phyloP scores from a whole-genome alignment of 2,329 filamentous ascomycete genomes.

The Hortaea sp. region DNA sequence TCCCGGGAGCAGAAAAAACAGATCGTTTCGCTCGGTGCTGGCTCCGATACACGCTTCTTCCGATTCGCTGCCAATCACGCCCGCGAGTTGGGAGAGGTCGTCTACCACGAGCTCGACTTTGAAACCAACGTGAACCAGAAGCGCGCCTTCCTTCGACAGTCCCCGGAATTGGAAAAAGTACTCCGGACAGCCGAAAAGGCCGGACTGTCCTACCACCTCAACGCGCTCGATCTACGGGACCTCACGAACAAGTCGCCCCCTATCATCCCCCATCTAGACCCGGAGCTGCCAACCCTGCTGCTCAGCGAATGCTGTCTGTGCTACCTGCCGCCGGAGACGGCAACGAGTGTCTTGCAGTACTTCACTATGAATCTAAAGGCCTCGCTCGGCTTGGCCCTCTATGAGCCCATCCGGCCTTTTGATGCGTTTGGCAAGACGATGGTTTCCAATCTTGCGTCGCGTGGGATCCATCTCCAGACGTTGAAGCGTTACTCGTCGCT shows the following conservation, averaged over 20 bases:
- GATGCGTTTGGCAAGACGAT: constrained; percentile 88
- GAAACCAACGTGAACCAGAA: constrained; percentile 45
- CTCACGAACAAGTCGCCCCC: constrained; percentile 31
- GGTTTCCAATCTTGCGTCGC: constrained; percentile 75
- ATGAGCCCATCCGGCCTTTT: constrained; percentile 77
- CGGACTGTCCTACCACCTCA: constrained; percentile 40
- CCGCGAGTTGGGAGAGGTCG: not conserved
- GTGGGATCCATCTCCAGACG: constrained; percentile 77
- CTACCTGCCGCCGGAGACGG: constrained; percentile 62
- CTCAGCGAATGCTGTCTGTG: constrained; percentile 94
- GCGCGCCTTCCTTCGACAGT: constrained; percentile 14
- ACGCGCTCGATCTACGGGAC: constrained; percentile 57
- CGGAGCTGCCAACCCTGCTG: constrained; percentile 64
- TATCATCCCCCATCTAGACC: constrained; percentile 37
- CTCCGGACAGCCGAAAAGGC: constrained; percentile 11
- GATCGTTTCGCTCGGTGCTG: constrained; percentile 85
- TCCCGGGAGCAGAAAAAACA: constrained; percentile 38
- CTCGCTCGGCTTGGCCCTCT: constrained; percentile 55
- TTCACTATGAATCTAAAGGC: constrained; percentile 28
- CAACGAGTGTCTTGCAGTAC: constrained; percentile 38
- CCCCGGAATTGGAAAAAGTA: constrained; percentile 10
- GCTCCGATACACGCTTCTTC: constrained; percentile 84
- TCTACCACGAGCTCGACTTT: constrained; percentile 91
- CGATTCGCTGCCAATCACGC: constrained; percentile 39
- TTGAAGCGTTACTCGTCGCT: constrained; percentile 62